Evolutionary conservation across 129 eudicot genomes (phyloP).

Genomic region (Flaveria brownii): DNA sequence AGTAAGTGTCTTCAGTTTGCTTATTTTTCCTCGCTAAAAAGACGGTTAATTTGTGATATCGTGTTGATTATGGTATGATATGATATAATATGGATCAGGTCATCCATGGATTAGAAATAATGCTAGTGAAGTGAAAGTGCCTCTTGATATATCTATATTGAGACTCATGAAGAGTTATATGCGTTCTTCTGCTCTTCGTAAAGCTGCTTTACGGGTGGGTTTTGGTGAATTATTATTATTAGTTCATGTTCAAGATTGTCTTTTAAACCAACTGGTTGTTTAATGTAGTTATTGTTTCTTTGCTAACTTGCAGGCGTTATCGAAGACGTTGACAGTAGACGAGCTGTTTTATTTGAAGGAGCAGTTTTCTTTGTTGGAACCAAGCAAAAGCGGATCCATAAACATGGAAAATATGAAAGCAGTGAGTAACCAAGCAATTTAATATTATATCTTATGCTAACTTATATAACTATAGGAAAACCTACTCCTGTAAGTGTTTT

Average conservation of each 20-base stretch:
- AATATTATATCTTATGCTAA: background rate
- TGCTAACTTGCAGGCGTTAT: constrained; percentile 65
- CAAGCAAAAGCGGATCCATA: constrained; percentile 78
- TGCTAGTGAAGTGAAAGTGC: constrained; percentile 56
- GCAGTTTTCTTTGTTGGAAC: constrained; percentile 75
- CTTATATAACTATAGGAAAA: background rate
- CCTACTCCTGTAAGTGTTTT: background rate
- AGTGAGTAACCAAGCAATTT: constrained; percentile 41
- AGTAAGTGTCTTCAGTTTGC: constrained; percentile 43
- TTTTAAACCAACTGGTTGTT: constrained; percentile 1
- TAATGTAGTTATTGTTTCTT: background rate
- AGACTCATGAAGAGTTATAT: constrained; percentile 82
- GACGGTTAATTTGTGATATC: background rate
- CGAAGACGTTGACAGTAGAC: constrained; percentile 82
- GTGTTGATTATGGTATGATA: background rate
- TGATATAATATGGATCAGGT: constrained; percentile 48
- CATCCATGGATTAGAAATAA: constrained; percentile 80
- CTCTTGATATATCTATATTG: constrained; percentile 69
- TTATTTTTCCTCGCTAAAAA: background rate
- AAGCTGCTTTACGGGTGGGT: constrained; percentile 88
- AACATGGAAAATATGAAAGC: constrained; percentile 77
- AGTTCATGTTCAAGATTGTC: background rate
- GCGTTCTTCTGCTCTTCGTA: constrained; percentile 88
- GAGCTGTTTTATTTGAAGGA: constrained; percentile 73
- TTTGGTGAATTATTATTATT: background rate